These are phyloP conservation scores for Leccinellum albellum DNA, from an alignment of 768 basidiomycete genomes.

Conservation along the genomic window DNA sequence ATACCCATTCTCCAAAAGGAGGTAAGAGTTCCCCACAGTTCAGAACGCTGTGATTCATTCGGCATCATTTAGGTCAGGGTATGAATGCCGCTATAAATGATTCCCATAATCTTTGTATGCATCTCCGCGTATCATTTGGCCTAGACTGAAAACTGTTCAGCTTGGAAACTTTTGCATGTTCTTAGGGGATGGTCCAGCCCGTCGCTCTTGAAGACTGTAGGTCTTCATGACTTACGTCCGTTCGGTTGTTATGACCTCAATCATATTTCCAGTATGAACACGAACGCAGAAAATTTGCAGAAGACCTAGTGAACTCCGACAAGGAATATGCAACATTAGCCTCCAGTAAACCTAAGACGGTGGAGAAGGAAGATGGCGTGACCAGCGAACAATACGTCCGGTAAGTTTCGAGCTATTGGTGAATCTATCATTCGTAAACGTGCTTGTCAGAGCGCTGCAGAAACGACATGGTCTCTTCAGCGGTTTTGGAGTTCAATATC, in stretches of 20 bases:
- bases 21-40: neutral
- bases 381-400: neutral
- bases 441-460: neutral
- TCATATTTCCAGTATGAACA: neutral
- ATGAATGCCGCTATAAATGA: neutral
- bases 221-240: neutral
- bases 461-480: neutral
- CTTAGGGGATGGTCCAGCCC: neutral
- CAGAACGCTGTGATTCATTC: neutral
- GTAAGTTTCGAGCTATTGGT: neutral
- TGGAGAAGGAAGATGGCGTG: neutral
- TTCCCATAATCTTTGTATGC: neutral
- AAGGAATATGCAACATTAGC: neutral
- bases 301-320: neutral
- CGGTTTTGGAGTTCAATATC: neutral
- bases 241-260: neutral
- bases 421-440: neutral
- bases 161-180: neutral
- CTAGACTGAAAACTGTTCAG: neutral
- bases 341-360: neutral
- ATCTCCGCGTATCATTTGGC: neutral
- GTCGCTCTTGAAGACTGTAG: neutral
- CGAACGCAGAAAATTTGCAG: neutral
- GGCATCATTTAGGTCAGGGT: neutral
- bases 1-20: neutral